Evolutionary conservation across 2,329 filamentous ascomycete genomes (phyloP), one percentile per base, ranked within the genome.

Genomic region (Diaporthe ilicicola): DNA sequence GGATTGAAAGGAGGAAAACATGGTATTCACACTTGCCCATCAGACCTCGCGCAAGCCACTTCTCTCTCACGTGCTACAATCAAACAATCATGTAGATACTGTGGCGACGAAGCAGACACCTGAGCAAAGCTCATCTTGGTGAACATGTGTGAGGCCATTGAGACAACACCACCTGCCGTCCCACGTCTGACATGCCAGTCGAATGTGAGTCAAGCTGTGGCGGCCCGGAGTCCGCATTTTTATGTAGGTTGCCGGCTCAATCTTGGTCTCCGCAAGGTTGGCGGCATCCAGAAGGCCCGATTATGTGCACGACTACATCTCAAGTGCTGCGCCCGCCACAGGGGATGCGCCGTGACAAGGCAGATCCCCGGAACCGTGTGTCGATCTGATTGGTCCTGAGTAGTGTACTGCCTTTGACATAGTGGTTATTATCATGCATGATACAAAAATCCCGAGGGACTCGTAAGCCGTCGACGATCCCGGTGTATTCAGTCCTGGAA

Each of bases 331-430:
- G 42, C 29, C 29, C 17, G 44, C 59, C 1, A n/a, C 27, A 27
- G 44, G 15, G 17, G 44, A 34, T 9, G 27, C 7, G 44, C 7
- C 27, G 34, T 37, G 42, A 50, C 44, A 48, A 64, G 29, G 29
- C 59, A 34, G 29, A 27, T 44, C 44, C 44, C 59, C 42, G 44
- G 32, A 19, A 42, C 59, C 7, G 29, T 22, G 59, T 19, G 59
- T 37, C 59, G 59, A 64, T 62, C 59, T 19, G 24, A 42, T 64
- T 64, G 42, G 59, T 64, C 59, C 19, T 39, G 44, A 64, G n/a
- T 64, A n/a, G 17, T 24, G 6, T n/a, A n/a, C n/a, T n/a, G 56
- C 42, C 42, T 17, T 17, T 44, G 29, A 24, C n/a, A 37, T 22
- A 24, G 29, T 34, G 56, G 42, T 62, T 22, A 39, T 62, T 37